Evolutionary conservation across 805 yeast genomes (phyloP).

Genomic region (Candida broadrunensis): DNA sequence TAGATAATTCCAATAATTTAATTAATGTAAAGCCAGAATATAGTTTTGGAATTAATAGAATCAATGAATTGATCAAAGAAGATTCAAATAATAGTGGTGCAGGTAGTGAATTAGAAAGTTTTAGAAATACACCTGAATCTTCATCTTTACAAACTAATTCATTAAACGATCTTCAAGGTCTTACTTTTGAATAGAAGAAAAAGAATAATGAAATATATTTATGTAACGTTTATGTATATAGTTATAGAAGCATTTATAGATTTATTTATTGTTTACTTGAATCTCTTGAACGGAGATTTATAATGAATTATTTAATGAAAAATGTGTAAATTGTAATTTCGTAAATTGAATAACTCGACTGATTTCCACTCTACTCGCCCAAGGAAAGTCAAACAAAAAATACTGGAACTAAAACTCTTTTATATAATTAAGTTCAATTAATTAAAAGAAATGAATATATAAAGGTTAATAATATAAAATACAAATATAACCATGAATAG

Average conservation of each 20-base stretch:
- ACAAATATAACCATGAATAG: background rate
- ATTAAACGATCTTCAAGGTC: constrained; percentile 5
- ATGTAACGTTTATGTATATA: background rate
- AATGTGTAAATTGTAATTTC: too few species aligned
- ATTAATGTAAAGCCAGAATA: constrained; percentile 11
- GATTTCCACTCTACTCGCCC: too few species aligned
- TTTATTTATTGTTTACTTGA: too few species aligned
- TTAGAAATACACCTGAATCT: background rate
- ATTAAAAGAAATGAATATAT: too few species aligned
- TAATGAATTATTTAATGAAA: too few species aligned
- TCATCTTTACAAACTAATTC: background rate
- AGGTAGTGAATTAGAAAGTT: constrained; percentile 3
- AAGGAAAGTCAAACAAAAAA: too few species aligned
- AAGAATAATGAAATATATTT: too few species aligned
- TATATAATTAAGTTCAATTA: too few species aligned
- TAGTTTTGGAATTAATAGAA: constrained; percentile 5
- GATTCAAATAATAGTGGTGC: background rate
- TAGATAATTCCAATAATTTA: constrained; percentile 8
- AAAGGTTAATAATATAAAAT: too few species aligned
- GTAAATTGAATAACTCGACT: too few species aligned
- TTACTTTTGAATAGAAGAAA: background rate
- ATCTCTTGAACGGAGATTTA: too few species aligned
- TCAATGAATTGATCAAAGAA: background rate
- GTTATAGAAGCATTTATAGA: background rate
- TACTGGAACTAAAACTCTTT: too few species aligned